Evolutionary conservation across 306 rosid genomes (phyloP), one percentile per base, ranked within the genome.

Genomic region (Trifolium repens): DNA sequence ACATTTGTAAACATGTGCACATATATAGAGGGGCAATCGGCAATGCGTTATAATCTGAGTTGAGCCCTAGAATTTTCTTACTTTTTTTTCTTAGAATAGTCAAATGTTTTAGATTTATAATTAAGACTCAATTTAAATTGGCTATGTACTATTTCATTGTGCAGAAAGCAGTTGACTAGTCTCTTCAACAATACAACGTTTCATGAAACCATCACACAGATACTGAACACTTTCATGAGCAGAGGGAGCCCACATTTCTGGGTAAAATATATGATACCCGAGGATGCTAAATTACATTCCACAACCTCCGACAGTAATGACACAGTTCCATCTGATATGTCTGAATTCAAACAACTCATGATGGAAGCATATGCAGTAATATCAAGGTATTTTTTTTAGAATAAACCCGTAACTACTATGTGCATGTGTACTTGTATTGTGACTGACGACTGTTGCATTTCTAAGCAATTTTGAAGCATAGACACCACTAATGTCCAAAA

Each of bases 241-340:
- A 80, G 70, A 8, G 88, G 92, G 64, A 85, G 86, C 76, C 88
- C 94, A 63, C 82, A 92, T 69, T 88, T 84, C 68, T 96, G 98
- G 98, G 58, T 88, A 79, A 87, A 88, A 79, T 88, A 90, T 89
- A 75, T 96, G 82, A 96, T 92, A 81, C 91, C 97, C 0, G 91
- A 80, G 75, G 86, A 84, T 76, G 79, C 74, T 69, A 83, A 71
- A 76, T 79, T 61, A 77, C 81, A 14, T 58, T 74, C 82, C 50
- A 62, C 80, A 5, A 47, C 80, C 85, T 69, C 86, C 47, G 67
- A 87, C 74, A 69, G 47, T 68, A 80, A 81, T 37, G 81, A 65
- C 40, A 19, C 32, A 26, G 73, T 54, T 76, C 74, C 82, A 80
- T 79, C 84, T 15, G 88, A 82, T 53, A 22, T 79, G 63, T 81